phyloP scores from a whole-genome alignment of 306 rosid genomes.

The Castanea crenata region DNA sequence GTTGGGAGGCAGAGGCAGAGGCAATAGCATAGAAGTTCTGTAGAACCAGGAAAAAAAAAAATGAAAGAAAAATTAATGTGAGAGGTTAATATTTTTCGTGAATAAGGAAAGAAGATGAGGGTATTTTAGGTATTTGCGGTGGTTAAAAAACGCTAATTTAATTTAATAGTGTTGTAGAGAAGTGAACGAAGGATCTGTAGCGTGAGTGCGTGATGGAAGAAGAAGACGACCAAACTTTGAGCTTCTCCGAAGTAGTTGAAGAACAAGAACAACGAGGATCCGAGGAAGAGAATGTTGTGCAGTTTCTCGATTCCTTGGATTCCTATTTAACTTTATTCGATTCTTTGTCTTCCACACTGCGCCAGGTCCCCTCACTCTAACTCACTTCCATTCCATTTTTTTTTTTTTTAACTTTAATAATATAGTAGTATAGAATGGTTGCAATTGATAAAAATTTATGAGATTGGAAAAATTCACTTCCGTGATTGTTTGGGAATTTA shows the following conservation, averaged over 20 bases:
- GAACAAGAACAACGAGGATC: constrained; percentile 16
- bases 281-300: constrained; percentile 48
- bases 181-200: not conserved
- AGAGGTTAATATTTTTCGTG: no score
- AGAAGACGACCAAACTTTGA: constrained; percentile 2
- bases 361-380: constrained; percentile 45
- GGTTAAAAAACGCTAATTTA: no score
- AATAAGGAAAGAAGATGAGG: no score
- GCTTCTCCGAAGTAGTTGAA: constrained; percentile 23
- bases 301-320: constrained; percentile 68
- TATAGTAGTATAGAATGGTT: no score
- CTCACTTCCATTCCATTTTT: not conserved
- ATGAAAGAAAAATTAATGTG: no score
- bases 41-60: no score
- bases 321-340: constrained; percentile 50
- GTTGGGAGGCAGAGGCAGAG: no score
- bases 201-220: constrained; percentile 26
- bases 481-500: no score
- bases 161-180: not conserved
- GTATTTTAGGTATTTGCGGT: no score
- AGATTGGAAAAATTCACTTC: not conserved
- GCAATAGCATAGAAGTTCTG: no score
- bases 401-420: no score
- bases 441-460: no score
- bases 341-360: constrained; percentile 60